Evolutionary conservation across 805 yeast species (phyloP), one percentile per base, ranked within the genome.

Genomic region (Schizosaccharomyces osmophilus): DNA sequence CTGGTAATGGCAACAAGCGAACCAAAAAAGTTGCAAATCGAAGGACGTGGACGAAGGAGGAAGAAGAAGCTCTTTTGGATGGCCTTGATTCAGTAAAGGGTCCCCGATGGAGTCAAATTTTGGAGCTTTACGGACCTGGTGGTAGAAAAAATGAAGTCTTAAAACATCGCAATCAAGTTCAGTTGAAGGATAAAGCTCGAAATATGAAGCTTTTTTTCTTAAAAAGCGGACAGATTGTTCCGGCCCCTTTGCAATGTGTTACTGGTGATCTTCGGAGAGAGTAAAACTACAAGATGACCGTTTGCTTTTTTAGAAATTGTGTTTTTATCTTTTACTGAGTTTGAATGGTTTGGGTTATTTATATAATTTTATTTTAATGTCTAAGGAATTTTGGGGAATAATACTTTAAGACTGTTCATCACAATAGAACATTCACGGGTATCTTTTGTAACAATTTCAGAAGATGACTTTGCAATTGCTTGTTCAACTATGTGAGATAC

Each of bases 161-260:
- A 66, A 90, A 87, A 71, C 85, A 87, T 69, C 77, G 98, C 69
- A 83, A 85, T 3, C 95, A 88, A 68, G 87, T 90, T 19, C 98
- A 93, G 69, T 76, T 93, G 63, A 93, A 93, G 71, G 98, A 93
- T 70, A 93, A 93, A 70, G 97, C 97, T 0, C 78, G 98, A 65
- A 93, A 93, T 69, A 85, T 96, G 87, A 93, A 93, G 70, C 79
- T 89, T 79, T 82, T 83, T 65, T 87, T 84, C 69, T 73, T 88
- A 63, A 85, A 87, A 68, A 78, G 82, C 61, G 85, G 85, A 0
- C 71, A 82, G 45, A 84, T 85, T 9, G 79, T 90, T 2, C 98
- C 98, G 0, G 82, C 78, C 2, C 89, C 87, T 67, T 73, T 93
- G 39, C 63, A 75, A 61, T 82, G 84, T 64, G 97, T 90, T 24